A percentile compares a stretch with the other conserved stretches of the same genome.
These are phyloP conservation scores for Aspergillus sp. DNA, from an alignment of 2,329 filamentous ascomycete species.

Conservation along the genomic window DNA sequence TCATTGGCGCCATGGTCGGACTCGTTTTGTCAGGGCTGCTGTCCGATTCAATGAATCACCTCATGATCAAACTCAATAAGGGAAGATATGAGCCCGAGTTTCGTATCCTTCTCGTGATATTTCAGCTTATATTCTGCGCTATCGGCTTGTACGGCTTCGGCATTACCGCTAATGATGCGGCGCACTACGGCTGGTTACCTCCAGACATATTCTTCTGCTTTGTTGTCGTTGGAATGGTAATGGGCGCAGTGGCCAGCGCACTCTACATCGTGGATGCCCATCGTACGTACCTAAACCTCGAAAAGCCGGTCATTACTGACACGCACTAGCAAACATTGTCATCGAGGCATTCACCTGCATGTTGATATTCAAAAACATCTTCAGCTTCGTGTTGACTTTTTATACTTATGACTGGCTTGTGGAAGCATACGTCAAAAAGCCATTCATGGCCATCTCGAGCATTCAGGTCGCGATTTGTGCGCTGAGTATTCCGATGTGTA, in stretches of 20 bases:
- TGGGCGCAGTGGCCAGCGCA: slow-evolving; percentile 82
- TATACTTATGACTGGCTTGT: slow-evolving; percentile 84
- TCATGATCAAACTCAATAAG: slow-evolving; percentile 73
- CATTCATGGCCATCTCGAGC: slow-evolving; percentile 73
- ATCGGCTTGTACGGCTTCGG: slow-evolving; percentile 86
- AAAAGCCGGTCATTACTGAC: background rate
- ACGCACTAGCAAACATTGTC: slow-evolving; percentile 68
- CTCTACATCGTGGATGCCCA: slow-evolving; percentile 94
- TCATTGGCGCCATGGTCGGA: slow-evolving; percentile 79
- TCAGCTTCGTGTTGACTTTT: slow-evolving; percentile 83
- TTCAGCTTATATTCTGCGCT: slow-evolving; percentile 77
- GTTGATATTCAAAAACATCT: slow-evolving; percentile 93
- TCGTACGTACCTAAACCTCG: slow-evolving; percentile 58
- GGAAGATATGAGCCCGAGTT: slow-evolving; percentile 94
- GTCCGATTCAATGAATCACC: slow-evolving; percentile 72
- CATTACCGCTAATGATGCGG: slow-evolving; percentile 66
- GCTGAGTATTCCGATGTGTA: slow-evolving; percentile 77
- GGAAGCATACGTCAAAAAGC: slow-evolving; percentile 56
- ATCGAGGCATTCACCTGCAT: slow-evolving; percentile 89
- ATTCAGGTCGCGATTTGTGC: slow-evolving; percentile 79
- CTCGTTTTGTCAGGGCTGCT: slow-evolving; percentile 75
- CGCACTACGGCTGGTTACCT: slow-evolving; percentile 70
- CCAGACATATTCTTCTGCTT: slow-evolving; percentile 83
- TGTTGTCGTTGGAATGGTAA: slow-evolving; percentile 87
- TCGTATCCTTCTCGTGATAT: slow-evolving; percentile 78